phyloP scores from a whole-genome alignment of 257 asterid species.

The Jaltomata sinuosa region DNA sequence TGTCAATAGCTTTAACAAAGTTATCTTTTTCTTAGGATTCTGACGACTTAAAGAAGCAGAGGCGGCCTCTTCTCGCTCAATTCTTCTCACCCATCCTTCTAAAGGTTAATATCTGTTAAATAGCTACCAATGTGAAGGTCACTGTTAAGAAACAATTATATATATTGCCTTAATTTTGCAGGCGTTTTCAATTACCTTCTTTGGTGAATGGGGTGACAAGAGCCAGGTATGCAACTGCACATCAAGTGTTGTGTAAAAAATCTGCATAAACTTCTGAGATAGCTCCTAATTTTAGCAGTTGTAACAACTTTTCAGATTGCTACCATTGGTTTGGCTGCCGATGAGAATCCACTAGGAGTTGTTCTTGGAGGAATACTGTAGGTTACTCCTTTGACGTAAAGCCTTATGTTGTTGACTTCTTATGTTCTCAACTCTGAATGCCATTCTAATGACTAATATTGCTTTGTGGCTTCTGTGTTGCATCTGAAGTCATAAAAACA shows the following conservation, averaged over 20 bases:
- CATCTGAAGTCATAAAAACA: neutral
- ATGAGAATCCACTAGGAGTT: constrained; percentile 98
- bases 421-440: neutral
- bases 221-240: constrained; percentile 61
- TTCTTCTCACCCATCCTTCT: constrained; percentile 91
- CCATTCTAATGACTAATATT: neutral
- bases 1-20: neutral
- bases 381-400: constrained; percentile 10
- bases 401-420: neutral
- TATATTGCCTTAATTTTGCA: constrained; percentile 16
- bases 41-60: constrained; percentile 68
- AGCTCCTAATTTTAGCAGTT: neutral
- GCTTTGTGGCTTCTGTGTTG: neutral
- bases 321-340: constrained; percentile 99
- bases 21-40: constrained; percentile 39
- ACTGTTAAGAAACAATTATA: constrained; percentile 1
- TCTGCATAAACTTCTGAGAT: neutral
- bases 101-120: constrained; percentile 40
- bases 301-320: constrained; percentile 53
- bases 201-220: constrained; percentile 99
- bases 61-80: constrained; percentile 64
- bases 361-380: constrained; percentile 98
- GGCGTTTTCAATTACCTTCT: constrained; percentile 98
- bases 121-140: constrained; percentile 8
- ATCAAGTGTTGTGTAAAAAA: constrained; percentile 1